These are phyloP conservation scores for Selaginella tamariscina DNA, from an alignment of 75 land plant species.

Conservation along the genomic window DNA sequence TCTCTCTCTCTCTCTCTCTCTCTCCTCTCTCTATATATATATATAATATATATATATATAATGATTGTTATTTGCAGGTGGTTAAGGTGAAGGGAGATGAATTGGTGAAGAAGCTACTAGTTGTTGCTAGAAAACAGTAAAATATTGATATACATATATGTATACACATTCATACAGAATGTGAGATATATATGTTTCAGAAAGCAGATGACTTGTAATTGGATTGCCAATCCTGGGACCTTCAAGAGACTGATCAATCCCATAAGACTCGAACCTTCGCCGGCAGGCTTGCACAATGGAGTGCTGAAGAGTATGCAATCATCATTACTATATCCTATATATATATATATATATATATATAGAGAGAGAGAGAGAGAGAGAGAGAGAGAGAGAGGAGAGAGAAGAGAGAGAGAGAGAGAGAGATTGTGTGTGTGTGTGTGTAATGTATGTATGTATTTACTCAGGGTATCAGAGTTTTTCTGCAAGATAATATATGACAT, in stretches of 20 bases:
- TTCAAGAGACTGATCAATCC: conserved; percentile 72
- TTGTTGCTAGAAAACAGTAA: background rate
- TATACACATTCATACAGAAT: background rate
- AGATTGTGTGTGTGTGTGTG: background rate
- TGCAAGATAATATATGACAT: conserved; percentile 83
- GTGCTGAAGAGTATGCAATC: conserved; percentile 54
- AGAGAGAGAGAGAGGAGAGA: too few relatives aligned
- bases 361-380: too few relatives aligned
- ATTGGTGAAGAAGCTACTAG: background rate
- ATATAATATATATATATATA: too few relatives aligned
- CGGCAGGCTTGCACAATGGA: conserved; percentile 71
- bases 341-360: too few relatives aligned
- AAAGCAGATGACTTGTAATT: conserved; percentile 84
- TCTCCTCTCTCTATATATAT: background rate
- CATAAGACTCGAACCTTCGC: conserved; percentile 77
- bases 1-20: background rate
- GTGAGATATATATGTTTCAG: conserved; percentile 20
- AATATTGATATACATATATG: background rate
- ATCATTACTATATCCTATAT: too few relatives aligned
- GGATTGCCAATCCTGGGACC: conserved; percentile 69
- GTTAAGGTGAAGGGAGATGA: background rate
- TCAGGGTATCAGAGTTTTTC: conserved; percentile 88
- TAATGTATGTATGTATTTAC: background rate
- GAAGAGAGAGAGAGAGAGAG: too few relatives aligned
- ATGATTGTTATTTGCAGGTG: too few relatives aligned